Evolutionary conservation across 768 basidiomycete genomes (phyloP), one percentile per base, ranked within the genome.

Genomic region (Calocybe gangraenosa): DNA sequence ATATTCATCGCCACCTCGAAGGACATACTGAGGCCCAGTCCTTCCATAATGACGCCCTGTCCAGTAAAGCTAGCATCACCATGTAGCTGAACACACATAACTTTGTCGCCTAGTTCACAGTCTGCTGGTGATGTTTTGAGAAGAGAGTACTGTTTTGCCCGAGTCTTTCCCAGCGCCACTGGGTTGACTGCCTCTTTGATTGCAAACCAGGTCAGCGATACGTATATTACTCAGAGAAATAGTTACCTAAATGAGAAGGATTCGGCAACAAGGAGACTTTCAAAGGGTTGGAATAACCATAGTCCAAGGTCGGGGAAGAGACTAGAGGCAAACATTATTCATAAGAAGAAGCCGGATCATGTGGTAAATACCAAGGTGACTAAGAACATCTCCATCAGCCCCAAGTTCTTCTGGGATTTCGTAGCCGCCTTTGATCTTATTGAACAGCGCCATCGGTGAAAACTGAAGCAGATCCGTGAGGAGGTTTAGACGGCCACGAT

Each of bases 11-110:
- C 45, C 14, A 35, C 21, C 30, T 14, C n/a, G 11, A 20, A 38
- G 40, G 13, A 33, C 7, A 31, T 28, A 28, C 25, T 28, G 25
- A 28, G 25, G 25, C 25, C 25, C 25, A 96, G 71, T 14, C 77
- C 74, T 62, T 95, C 93, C 82, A 92, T 93, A 14, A 93, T 79
- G 3, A 95, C 74, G 2, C 93, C 92, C 60, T 95, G 93, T 0
- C 92, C 93, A 0, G 86, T 78, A 58, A 95, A 94, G 47, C 87
- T 90, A 1, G 89, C 92, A 61, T 96, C 93, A 2, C 93, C 93
- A 51, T 95, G 93, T 37, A 96, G 63, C 56, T 93, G 90, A 0
- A 95, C 84, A 50, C 86, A 92, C 79, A 95, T 84, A 2, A 84
- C 93, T 55, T 74, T 77, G 60, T 84, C 81, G 1, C 88, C 78